phyloP scores from a whole-genome alignment of 306 rosid genomes.

The Castanospermum australe region DNA sequence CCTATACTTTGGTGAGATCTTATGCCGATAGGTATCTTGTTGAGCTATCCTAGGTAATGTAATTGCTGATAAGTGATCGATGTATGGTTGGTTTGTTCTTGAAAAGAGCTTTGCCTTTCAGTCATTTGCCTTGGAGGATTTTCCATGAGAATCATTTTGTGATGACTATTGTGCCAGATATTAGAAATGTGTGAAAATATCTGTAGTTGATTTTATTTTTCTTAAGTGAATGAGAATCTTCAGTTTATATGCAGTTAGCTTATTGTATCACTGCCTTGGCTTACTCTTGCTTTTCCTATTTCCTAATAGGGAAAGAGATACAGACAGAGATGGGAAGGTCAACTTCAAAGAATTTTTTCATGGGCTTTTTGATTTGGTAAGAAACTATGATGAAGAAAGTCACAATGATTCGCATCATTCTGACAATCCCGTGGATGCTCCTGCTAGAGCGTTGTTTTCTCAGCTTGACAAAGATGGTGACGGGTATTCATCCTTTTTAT shows the following conservation, averaged over 20 bases:
- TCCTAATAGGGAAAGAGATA: constrained; percentile 76
- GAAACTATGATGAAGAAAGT: constrained; percentile 79
- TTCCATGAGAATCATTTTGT: background rate
- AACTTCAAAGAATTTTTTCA: constrained; percentile 95
- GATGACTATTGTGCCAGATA: background rate
- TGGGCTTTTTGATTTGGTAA: constrained; percentile 95
- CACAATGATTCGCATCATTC: constrained; percentile 61
- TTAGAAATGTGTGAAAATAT: background rate
- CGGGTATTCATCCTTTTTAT: constrained; percentile 52
- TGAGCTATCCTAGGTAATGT: background rate
- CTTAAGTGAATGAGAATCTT: constrained; percentile 12
- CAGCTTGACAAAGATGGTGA: constrained; percentile 91
- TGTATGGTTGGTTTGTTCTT: background rate
- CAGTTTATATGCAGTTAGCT: constrained; percentile 2
- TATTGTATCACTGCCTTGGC: background rate
- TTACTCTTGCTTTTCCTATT: constrained; percentile 28
- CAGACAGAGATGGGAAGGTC: constrained; percentile 85
- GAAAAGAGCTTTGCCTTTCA: background rate
- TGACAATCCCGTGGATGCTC: constrained; percentile 65
- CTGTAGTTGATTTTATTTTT: constrained; percentile 5
- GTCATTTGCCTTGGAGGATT: background rate
- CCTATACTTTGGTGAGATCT: no score
- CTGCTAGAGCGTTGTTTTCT: constrained; percentile 75
- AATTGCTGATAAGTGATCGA: background rate
- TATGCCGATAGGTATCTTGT: no score